Base-by-base conservation (phyloP, 306 rosid species). In the Vigna trinervia region DNA sequence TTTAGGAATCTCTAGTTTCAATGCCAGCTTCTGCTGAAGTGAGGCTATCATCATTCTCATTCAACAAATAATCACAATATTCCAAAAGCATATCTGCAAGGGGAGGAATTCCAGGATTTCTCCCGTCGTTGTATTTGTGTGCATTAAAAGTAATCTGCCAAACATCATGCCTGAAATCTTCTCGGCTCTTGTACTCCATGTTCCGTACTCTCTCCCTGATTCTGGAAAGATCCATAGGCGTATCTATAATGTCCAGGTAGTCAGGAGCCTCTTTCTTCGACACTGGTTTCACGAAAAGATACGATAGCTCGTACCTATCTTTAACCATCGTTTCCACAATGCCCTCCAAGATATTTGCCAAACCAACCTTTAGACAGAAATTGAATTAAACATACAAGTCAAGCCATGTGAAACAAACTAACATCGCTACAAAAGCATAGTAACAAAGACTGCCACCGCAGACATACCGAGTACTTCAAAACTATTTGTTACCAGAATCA, bases 271-370 rank as follows among this genome's bases (percentile, higher is more conserved):
- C 96, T 82, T 95, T 95, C 85, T 84, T 92, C 43, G 98, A 79
- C 59, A 95, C 98, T 0, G 98, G 98, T 81, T 90, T 92, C 71
- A 89, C 34, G 80, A 95, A 95, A 66, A 95, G 91, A 80, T 71
- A 87, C 0, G 96, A 92, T 22, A 95, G 74, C n/a, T 92, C 97
- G 12, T 14, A 26, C 66, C 88, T 85, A 0, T 89, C 92, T 84
- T 90, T 95, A 19, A 92, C 86, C 66, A 83, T 90, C 8, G 81
- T 58, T 8, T 92, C 96, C 59, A 95, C 90, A 57, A 95, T 80
- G 69, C 86, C 87, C 95, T 95, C 98, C 93, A 95, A 89, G 72
- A 95, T 90, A 88, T 95, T 95, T 53, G 98, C 92, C 92, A 95
- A 82, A 76, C 95, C 98, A 87, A 95, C 98, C 95, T 90, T 48